Conservation (phyloP, 257 asterid genomes). For the Scutellaria galericulata region DNA sequence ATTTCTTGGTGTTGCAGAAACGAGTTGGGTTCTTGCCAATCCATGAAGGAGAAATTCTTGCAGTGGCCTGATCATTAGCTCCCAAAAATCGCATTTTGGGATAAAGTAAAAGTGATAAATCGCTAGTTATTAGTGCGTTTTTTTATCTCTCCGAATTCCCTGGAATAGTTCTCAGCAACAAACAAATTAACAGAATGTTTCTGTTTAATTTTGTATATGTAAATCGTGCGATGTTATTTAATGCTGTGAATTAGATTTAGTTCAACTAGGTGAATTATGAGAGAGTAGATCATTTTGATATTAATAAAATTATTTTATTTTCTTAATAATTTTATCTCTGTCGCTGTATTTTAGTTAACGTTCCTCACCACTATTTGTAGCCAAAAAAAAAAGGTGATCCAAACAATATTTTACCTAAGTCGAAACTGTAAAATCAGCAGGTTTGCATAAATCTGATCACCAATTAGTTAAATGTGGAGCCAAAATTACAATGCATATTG, state of each 20-base stretch:
- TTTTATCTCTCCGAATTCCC: constrained; percentile 52
- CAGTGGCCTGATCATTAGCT: constrained; percentile 52
- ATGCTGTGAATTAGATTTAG: constrained; percentile 35
- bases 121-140: neutral
- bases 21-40: constrained; percentile 83
- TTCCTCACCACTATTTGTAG: too few relatives aligned
- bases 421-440: neutral
- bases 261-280: constrained; percentile 50
- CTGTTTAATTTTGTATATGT: constrained; percentile 29
- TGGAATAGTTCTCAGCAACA: constrained; percentile 40
- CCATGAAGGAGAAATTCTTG: constrained; percentile 68
- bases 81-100: too few relatives aligned
- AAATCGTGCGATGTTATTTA: constrained; percentile 16
- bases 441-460: neutral
- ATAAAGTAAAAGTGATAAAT: neutral
- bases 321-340: neutral
- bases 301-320: neutral
- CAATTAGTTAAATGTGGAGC: constrained; percentile 15
- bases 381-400: too few relatives aligned
- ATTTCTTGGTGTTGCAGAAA: constrained; percentile 57
- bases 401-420: too few relatives aligned
- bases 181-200: neutral
- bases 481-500: neutral
- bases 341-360: neutral
- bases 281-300: constrained; percentile 40